phyloP scores from a whole-genome alignment of 331 rosid species.

The Spiraea crenata region DNA sequence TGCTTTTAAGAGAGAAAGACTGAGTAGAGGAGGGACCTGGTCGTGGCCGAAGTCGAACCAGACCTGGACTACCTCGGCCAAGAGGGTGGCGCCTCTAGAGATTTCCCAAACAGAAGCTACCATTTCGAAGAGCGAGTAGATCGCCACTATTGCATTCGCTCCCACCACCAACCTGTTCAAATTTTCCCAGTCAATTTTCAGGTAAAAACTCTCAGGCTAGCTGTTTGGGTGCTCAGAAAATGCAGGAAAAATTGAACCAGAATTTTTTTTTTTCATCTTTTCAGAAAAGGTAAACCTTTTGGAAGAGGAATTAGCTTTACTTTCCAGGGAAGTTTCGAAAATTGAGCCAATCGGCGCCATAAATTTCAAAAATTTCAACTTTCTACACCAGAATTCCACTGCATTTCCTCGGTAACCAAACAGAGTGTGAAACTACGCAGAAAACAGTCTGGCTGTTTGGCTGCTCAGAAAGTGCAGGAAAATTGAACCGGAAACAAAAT shows the following conservation, averaged over 20 bases:
- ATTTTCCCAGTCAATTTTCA: slow-evolving; percentile 5
- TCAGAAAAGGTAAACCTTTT: background rate
- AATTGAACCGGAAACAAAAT: too few relatives aligned
- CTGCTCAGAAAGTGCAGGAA: too few relatives aligned
- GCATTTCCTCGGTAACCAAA: slow-evolving; percentile 9
- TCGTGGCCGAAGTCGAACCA: slow-evolving; percentile 99
- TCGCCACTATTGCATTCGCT: slow-evolving; percentile 75
- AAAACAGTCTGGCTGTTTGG: too few relatives aligned
- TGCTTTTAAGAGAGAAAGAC: background rate
- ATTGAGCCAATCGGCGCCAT: background rate
- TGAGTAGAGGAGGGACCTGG: slow-evolving; percentile 52
- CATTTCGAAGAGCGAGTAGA: slow-evolving; percentile 84
- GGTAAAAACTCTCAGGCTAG: background rate
- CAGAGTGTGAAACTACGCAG: too few relatives aligned
- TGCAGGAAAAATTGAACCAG: background rate
- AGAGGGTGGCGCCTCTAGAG: slow-evolving; percentile 74
- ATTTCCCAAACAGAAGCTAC: slow-evolving; percentile 91
- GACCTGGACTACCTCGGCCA: slow-evolving; percentile 79
- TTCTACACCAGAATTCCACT: background rate
- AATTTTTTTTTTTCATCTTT: background rate
- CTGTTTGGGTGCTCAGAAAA: slow-evolving; percentile 21
- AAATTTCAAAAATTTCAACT: background rate
- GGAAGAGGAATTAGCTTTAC: background rate
- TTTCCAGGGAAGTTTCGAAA: background rate
- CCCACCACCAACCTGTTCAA: slow-evolving; percentile 74